Base-by-base conservation (phyloP, 1,284 basidiomycete species). In the Ustilago crameri region DNA sequence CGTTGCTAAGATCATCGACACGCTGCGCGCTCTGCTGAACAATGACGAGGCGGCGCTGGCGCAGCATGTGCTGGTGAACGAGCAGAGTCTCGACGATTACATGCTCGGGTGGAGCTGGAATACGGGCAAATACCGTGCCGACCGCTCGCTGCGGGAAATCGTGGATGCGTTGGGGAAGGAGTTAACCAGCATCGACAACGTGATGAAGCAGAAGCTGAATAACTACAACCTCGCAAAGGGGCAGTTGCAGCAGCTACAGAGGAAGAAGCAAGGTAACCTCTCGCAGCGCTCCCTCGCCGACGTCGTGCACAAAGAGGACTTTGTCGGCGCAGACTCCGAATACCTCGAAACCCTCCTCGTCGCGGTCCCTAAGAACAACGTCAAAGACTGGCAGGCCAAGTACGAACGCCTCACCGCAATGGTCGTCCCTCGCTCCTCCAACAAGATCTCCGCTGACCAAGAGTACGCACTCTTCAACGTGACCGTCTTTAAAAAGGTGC, bases 221-320 rank as follows among this genome's bases (percentile, higher is more conserved):
- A 90, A 90, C 79, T 99, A 99, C 85, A 95, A 95, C 81, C 86
- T 95, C 20, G 92, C 94, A 52, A 99, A 98, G 84, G 93, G 95
- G 0, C 90, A 92, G 44, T 86, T 98, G 60, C 89, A 90, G n/a
- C 91, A 93, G 81, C 89, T 98, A 86, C 93, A 97, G 83, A 89
- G 95, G 71, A 97, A 94, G 88, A 92, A 93, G 87, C 90, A 89
- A 93, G 96, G 96, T 3, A 98, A 98, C 83, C 88, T 99, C 26
- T 94, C 94, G 34, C 90, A 93, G 41, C 88, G 91, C 52, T 92
- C 92, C 9, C 86, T 98, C 23, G 89, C 89, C 17, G 95, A 96
- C 55, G 86, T 98, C 17, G 92, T 98, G 18, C 88, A 89, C 47
- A 89, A 90, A 72, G 90, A 92, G 17, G 89, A 98, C 81, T 89